phyloP scores from a whole-genome alignment of 1,139 yeast species.

The Candida tunisiensis region DNA sequence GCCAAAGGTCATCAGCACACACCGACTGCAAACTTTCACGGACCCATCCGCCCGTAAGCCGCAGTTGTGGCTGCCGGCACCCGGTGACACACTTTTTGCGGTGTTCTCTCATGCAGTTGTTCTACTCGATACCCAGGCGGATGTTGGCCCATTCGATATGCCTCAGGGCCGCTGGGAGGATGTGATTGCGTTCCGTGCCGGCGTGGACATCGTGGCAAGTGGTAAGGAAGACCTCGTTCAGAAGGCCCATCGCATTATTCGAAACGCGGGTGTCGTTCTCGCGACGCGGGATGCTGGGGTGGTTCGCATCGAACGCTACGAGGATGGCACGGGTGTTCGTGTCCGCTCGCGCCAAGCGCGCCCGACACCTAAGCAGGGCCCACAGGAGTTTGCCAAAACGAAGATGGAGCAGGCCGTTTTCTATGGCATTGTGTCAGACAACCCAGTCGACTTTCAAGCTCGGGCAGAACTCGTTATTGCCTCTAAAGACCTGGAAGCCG shows the following conservation, averaged over 20 bases:
- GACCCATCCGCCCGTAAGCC: conserved; percentile 25
- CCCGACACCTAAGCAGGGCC: conserved; percentile 7
- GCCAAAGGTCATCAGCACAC: conserved; percentile 42
- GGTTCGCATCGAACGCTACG: conserved; percentile 38
- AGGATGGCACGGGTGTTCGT: conserved; percentile 8
- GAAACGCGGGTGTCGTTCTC: conserved; percentile 30
- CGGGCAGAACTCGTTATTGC: conserved; percentile 19
- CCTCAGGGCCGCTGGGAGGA: conserved; percentile 69
- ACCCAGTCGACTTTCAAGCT: conserved; percentile 42
- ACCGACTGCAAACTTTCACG: conserved; percentile 30
- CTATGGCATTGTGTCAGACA: conserved; percentile 27
- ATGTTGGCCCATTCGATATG: no score
- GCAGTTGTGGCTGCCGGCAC: conserved; percentile 39
- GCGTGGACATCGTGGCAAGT: conserved; percentile 32
- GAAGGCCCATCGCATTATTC: conserved; percentile 8
- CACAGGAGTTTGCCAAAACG: conserved; percentile 34
- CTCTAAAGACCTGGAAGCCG: conserved; percentile 27
- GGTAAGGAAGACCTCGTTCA: conserved; percentile 31
- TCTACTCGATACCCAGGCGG: conserved; percentile 42
- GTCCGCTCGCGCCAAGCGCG: conserved; percentile 5
- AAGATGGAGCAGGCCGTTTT: conserved; percentile 74
- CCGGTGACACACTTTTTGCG: conserved; percentile 47
- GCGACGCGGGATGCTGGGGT: conserved; percentile 49
- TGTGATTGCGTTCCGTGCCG: conserved; percentile 35
- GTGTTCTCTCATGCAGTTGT: conserved; percentile 45